Percentiles rank a stretch among this genome's conserved stretches.
Evolutionary conservation across 768 basidiomycete genomes (phyloP).

Genomic region (Russula olivacea): DNA sequence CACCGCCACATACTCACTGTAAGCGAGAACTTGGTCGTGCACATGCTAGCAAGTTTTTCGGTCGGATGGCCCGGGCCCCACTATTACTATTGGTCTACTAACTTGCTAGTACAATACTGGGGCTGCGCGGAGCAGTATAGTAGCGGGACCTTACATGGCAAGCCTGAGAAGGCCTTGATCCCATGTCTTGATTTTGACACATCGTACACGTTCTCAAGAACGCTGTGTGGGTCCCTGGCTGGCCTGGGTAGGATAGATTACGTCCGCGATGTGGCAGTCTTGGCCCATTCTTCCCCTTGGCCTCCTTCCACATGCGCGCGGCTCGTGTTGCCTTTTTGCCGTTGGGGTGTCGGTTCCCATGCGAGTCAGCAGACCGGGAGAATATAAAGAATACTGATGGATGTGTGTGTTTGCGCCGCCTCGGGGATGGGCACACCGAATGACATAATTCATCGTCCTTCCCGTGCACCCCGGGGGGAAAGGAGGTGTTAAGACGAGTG

Average conservation of each 20-base stretch:
- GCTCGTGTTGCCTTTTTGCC: conserved; percentile 9
- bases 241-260: conserved; percentile 19
- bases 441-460: conserved; percentile 21
- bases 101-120: not conserved
- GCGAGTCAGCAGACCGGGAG: conserved; percentile 3
- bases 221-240: conserved; percentile 8
- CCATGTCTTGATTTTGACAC: conserved; percentile 15
- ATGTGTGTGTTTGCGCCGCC: not conserved
- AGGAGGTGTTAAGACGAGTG: not conserved
- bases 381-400: not conserved
- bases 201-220: conserved; percentile 20
- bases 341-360: not conserved
- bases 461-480: not conserved
- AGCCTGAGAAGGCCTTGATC: conserved; percentile 13
- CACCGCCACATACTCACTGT: not conserved
- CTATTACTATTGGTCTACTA: not conserved
- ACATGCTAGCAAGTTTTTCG: not conserved
- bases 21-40: not conserved
- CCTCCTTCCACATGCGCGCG: not conserved
- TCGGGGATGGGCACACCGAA: conserved; percentile 1
- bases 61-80: not conserved
- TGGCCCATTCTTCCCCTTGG: not conserved
- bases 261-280: conserved; percentile 10
- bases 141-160: conserved; percentile 16
- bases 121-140: conserved; percentile 12